Conservation (phyloP, 805 yeast species). For the Cyberlindnera meyerae region DNA sequence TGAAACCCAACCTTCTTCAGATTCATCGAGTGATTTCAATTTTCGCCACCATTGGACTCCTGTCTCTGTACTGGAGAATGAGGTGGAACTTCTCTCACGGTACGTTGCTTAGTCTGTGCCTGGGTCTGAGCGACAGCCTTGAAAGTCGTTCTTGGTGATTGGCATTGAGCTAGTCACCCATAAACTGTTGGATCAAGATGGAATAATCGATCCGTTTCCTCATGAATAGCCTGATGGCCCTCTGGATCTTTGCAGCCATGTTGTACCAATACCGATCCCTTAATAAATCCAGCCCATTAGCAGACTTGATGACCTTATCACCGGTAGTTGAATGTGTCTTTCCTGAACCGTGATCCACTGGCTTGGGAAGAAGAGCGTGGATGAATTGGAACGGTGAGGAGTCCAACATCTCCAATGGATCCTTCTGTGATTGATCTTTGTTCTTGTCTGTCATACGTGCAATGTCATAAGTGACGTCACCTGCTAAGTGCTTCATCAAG, state of each 20-base stretch:
- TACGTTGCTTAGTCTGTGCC: conserved; percentile 50
- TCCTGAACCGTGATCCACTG: conserved; percentile 60
- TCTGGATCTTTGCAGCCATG: conserved; percentile 96
- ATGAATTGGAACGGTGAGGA: conserved; percentile 68
- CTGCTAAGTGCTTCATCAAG: conserved; percentile 95
- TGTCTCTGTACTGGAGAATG: conserved; percentile 25
- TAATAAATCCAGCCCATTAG: conserved; percentile 94
- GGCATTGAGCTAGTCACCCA: conserved; percentile 93
- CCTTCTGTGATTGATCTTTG: conserved; percentile 89
- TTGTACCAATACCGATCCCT: conserved; percentile 97
- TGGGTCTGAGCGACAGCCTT: too few species aligned
- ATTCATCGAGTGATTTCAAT: too few species aligned
- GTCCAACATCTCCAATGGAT: conserved; percentile 71
- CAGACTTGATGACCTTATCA: conserved; percentile 88
- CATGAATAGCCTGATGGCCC: conserved; percentile 88
- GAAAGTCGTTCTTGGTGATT: conserved; percentile 80
- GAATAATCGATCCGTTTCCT: conserved; percentile 86
- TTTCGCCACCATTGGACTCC: too few species aligned
- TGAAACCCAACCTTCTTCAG: too few species aligned
- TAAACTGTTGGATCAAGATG: conserved; percentile 70
- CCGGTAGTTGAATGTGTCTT: conserved; percentile 95
- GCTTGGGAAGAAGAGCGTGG: conserved; percentile 54
- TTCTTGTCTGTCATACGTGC: conserved; percentile 92
- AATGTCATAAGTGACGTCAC: conserved; percentile 93
- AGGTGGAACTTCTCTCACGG: conserved; percentile 26